Conservation (phyloP, 2,329 filamentous ascomycete species). For the Colletotrichum sp. region DNA sequence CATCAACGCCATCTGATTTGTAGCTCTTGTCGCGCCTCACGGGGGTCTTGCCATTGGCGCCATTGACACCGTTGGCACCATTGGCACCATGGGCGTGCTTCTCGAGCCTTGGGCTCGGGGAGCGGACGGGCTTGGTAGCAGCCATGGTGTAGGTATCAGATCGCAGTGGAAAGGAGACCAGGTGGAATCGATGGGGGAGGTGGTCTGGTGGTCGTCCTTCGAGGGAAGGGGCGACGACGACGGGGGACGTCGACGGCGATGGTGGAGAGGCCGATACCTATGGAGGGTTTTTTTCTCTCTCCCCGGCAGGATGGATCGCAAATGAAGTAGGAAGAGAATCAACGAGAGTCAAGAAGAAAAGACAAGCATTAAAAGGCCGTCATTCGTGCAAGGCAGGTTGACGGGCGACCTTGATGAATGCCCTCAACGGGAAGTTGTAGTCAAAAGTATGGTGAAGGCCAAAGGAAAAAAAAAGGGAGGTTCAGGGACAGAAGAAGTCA, state of each 20-base stretch:
- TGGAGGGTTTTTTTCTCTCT: neutral
- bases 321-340: neutral
- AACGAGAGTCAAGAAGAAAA: slow-evolving; percentile 49
- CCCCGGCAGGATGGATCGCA: neutral
- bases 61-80: neutral
- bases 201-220: neutral
- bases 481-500: neutral
- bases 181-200: neutral
- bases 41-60: slow-evolving; percentile 24
- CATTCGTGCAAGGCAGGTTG: slow-evolving; percentile 22
- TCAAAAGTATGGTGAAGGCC: neutral
- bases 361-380: slow-evolving; percentile 44
- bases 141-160: neutral
- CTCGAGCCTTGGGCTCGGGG: slow-evolving; percentile 19
- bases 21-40: slow-evolving; percentile 57
- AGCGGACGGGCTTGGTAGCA: slow-evolving; percentile 7
- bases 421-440: slow-evolving; percentile 23
- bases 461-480: neutral
- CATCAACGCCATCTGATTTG: slow-evolving; percentile 78
- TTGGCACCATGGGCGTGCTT: slow-evolving; percentile 29
- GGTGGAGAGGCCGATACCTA: neutral
- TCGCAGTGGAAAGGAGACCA: neutral
- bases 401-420: slow-evolving; percentile 10
- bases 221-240: neutral
- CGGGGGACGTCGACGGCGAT: neutral